Evolutionary conservation across 495 filamentous ascomycete species (phyloP).

Genomic region (Aspergillus leporis): DNA sequence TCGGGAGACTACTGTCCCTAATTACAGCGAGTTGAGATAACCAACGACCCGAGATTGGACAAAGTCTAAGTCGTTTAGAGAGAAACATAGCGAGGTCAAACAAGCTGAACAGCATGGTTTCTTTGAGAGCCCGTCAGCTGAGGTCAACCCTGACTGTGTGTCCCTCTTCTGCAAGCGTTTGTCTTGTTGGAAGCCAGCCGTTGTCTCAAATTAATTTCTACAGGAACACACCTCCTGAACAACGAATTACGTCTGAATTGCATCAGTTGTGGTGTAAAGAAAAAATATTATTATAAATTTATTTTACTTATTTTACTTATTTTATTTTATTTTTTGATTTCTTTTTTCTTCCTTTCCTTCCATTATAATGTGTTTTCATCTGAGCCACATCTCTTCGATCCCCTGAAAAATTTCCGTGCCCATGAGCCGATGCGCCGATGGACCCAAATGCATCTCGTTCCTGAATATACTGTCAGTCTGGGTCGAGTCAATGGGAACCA

Average conservation of each 20-base stretch:
- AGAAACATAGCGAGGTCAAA: not conserved
- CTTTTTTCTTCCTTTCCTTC: not conserved
- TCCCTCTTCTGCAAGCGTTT: conserved; percentile 7
- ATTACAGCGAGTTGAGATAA: conserved; percentile 1
- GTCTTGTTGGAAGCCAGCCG: conserved; percentile 17
- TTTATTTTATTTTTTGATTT: not conserved
- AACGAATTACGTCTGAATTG: conserved; percentile 11
- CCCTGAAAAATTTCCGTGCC: conserved; percentile 47
- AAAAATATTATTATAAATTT: conserved; percentile 1
- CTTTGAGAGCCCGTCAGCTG: not conserved
- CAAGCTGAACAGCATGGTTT: not conserved
- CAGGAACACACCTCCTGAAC: conserved; percentile 9
- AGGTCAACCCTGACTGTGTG: conserved; percentile 2
- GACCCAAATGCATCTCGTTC: conserved; percentile 54
- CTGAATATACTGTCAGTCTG: conserved; percentile 30
- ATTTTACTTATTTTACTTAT: not conserved
- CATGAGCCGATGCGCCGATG: conserved; percentile 50
- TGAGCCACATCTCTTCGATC: conserved; percentile 40
- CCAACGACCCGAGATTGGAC: not conserved
- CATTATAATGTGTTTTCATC: conserved; percentile 9
- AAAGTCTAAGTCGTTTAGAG: not conserved
- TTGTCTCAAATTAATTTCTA: conserved; percentile 6
- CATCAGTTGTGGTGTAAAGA: conserved; percentile 8
- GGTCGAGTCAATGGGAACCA: conserved; percentile 8
- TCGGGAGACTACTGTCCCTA: not conserved